Conservation (phyloP, 2,329 filamentous ascomycete species). For the Fusarium oxysporum region DNA sequence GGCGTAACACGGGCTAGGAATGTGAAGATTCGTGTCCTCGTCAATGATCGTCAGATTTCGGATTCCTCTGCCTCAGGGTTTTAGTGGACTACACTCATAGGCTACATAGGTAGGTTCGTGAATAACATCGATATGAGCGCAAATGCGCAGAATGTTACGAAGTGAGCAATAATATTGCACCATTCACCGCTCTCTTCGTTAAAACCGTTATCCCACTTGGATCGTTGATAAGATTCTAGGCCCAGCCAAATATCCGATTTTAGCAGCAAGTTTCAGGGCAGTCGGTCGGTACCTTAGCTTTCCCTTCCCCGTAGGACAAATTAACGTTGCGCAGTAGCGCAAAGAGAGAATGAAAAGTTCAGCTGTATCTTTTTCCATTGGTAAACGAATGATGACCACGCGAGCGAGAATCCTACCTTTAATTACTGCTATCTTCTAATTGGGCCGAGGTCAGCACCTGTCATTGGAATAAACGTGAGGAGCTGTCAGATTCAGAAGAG, state of each 20-base stretch:
- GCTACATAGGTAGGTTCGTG: neutral
- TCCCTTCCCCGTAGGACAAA: constrained; percentile 1
- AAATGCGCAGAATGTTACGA: constrained; percentile 17
- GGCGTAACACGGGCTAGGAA: constrained; percentile 4
- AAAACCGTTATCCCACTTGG: constrained; percentile 4
- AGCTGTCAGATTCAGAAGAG: constrained; percentile 27
- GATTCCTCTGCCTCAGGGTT: neutral
- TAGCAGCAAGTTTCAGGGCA: constrained; percentile 25
- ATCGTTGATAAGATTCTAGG: constrained; percentile 12
- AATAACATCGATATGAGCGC: neutral
- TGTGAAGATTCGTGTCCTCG: neutral
- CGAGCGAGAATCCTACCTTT: constrained; percentile 22
- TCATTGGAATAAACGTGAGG: constrained; percentile 12
- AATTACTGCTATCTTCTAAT: constrained; percentile 23
- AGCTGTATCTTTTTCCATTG: neutral
- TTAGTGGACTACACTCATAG: neutral
- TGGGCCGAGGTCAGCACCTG: constrained; percentile 19
- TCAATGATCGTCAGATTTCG: constrained; percentile 7
- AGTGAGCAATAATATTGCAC: constrained; percentile 6
- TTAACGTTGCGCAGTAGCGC: constrained; percentile 9
- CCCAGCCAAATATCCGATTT: constrained; percentile 15
- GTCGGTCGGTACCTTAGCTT: constrained; percentile 4
- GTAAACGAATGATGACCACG: constrained; percentile 17
- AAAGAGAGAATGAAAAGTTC: constrained; percentile 10
- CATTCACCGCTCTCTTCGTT: constrained; percentile 25